Percentiles rank a stretch among this genome's conserved stretches.
Conservation (phyloP, 768 basidiomycete genomes). For the Leccinum fibrillosum region DNA sequence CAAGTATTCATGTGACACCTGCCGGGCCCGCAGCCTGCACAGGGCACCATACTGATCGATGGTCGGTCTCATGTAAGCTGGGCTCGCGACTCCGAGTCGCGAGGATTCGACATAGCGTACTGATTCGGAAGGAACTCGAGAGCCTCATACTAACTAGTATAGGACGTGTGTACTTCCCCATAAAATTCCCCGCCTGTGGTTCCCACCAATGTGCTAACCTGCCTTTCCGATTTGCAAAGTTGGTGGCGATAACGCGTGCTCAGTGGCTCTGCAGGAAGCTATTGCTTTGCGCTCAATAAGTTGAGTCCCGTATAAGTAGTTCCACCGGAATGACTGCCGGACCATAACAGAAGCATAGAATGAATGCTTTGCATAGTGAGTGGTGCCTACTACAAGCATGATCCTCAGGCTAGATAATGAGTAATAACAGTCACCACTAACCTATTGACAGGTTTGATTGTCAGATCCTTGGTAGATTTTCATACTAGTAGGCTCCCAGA, state of each 20-base stretch:
- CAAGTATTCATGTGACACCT: background rate
- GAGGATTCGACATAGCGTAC: background rate
- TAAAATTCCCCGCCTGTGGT: background rate
- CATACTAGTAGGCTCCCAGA: background rate
- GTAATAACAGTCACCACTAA: background rate
- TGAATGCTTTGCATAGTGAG: background rate
- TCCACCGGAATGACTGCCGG: background rate
- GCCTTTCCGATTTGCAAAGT: background rate
- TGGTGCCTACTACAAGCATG: background rate
- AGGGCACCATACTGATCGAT: background rate
- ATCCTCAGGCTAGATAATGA: background rate
- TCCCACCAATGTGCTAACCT: background rate
- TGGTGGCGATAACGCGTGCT: background rate
- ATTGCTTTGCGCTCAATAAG: background rate
- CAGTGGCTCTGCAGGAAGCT: background rate
- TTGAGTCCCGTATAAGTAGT: background rate
- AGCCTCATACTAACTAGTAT: background rate
- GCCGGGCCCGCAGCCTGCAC: background rate
- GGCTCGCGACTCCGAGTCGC: background rate
- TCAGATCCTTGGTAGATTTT: background rate
- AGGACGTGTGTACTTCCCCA: background rate
- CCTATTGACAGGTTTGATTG: background rate
- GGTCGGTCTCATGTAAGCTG: background rate
- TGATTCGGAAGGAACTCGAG: background rate
- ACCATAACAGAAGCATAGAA: background rate